Evolutionary conservation across 257 asterid genomes (phyloP).

Genomic region (Datura wrightii): DNA sequence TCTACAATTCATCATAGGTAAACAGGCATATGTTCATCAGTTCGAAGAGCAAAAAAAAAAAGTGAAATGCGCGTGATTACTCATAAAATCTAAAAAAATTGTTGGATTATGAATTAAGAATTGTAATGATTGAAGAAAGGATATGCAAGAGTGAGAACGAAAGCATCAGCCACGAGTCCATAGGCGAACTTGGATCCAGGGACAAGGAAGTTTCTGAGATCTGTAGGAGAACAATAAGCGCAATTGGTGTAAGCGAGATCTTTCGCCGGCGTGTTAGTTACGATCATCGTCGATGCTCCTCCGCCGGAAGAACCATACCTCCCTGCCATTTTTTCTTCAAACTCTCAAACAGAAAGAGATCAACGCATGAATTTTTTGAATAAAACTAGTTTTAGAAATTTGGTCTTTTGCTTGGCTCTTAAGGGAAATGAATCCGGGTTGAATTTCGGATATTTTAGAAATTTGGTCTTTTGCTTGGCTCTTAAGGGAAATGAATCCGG

Average conservation of each 20-base stretch:
- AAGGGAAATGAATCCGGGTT: conserved; percentile 18
- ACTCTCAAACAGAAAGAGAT: not conserved
- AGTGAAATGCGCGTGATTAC: not conserved
- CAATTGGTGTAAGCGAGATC: conserved; percentile 81
- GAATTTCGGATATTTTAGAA: not conserved
- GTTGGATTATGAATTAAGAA: not conserved
- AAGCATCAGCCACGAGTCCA: conserved; percentile 65
- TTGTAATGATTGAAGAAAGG: conserved; percentile 48
- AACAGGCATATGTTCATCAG: not conserved
- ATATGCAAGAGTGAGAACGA: conserved; percentile 81
- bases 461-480: not conserved
- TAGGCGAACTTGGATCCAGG: conserved; percentile 70
- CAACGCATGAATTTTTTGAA: not conserved
- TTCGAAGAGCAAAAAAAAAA: not conserved
- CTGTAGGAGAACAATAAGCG: conserved; percentile 77
- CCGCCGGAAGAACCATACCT: conserved; percentile 37
- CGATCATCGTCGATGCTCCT: conserved; percentile 61
- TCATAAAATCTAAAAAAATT: not conserved
- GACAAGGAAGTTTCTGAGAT: conserved; percentile 66
- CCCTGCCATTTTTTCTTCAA: conserved; percentile 52
- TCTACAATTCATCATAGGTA: not conserved
- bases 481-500: conserved; percentile 14
- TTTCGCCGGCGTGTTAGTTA: conserved; percentile 74
- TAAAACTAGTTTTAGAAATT: not conserved
- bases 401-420: not conserved